These are phyloP conservation scores for Citrullus colocynthis DNA, from an alignment of 306 rosid genomes.

Conservation along the genomic window DNA sequence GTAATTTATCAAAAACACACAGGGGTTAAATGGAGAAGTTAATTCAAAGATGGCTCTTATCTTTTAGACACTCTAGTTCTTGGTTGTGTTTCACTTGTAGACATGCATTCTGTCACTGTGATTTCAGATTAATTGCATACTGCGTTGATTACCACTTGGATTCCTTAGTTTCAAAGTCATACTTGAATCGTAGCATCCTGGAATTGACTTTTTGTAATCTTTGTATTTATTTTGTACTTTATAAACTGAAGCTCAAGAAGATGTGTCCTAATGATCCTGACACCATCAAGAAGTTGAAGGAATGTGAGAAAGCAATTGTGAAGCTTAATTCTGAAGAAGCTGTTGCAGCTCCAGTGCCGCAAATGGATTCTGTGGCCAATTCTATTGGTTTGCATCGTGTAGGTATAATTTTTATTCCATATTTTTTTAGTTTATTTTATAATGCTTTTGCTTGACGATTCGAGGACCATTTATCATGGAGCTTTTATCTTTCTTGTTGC, in stretches of 20 bases:
- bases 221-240: not conserved
- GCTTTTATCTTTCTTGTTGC: not conserved
- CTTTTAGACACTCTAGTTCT: not conserved
- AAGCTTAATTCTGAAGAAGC: constrained; percentile 96
- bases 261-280: constrained; percentile 83
- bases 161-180: not conserved
- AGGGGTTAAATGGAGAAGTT: not conserved
- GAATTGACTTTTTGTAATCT: not conserved
- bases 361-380: constrained; percentile 52
- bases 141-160: not conserved
- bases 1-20: not conserved
- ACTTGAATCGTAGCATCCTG: not conserved
- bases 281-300: constrained; percentile 81
- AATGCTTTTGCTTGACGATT: not conserved
- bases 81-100: not conserved
- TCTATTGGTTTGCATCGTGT: constrained; percentile 58
- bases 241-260: constrained; percentile 59
- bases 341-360: constrained; percentile 53
- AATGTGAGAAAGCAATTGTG: constrained; percentile 93
- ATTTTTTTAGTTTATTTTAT: not conserved
- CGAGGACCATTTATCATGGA: not conserved
- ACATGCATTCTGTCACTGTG: not conserved
- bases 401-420: constrained; percentile 43
- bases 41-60: not conserved
- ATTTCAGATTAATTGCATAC: not conserved